These are phyloP conservation scores for Lichina pygmaea DNA, from an alignment of 495 filamentous ascomycete species.

Conservation along the genomic window DNA sequence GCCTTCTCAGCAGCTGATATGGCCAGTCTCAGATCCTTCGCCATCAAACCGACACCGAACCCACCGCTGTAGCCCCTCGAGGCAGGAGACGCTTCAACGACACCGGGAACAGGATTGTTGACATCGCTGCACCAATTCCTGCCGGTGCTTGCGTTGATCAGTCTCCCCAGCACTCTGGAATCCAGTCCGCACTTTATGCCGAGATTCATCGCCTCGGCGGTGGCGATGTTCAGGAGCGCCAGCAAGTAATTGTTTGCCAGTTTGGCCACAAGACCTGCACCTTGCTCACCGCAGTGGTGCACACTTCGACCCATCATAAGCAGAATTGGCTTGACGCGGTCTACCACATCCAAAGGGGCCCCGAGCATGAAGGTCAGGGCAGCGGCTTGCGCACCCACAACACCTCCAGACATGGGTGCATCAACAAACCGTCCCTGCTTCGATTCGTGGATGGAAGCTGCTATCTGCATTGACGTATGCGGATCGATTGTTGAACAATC, in stretches of 20 bases:
- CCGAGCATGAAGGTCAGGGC: conserved; percentile 77
- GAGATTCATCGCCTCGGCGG: conserved; percentile 79
- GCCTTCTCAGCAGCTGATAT: conserved; percentile 44
- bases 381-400: conserved; percentile 52
- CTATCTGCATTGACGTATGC: conserved; percentile 39
- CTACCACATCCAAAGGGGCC: conserved; percentile 26
- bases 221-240: conserved; percentile 78
- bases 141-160: conserved; percentile 71
- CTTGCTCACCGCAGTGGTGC: conserved; percentile 56
- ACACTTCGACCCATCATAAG: conserved; percentile 58
- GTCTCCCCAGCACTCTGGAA: conserved; percentile 42
- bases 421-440: conserved; percentile 39
- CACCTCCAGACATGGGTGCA: conserved; percentile 65
- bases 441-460: conserved; percentile 28
- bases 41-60: conserved; percentile 62
- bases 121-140: conserved; percentile 78
- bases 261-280: conserved; percentile 59
- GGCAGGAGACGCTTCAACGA: conserved; percentile 44
- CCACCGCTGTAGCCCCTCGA: conserved; percentile 52
- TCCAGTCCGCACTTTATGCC: conserved; percentile 67
- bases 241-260: conserved; percentile 86
- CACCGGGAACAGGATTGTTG: conserved; percentile 83
- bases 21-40: conserved; percentile 55
- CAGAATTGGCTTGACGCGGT: conserved; percentile 33
- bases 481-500: conserved; percentile 77